Base-by-base conservation (phyloP, 495 filamentous ascomycete species). In the Darksidea phi region DNA sequence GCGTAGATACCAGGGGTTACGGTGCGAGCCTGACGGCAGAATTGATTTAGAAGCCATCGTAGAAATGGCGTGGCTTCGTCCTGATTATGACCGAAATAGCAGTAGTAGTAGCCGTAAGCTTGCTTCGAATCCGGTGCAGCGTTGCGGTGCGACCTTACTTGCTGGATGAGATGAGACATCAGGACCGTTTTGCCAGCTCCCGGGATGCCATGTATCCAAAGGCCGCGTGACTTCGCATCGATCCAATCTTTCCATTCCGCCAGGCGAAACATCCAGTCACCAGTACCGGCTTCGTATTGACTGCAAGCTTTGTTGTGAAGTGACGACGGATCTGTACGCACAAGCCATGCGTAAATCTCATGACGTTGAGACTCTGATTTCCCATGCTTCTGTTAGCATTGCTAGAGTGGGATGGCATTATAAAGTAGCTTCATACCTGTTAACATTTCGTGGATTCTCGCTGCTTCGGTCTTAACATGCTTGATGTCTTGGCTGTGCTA, bases 161-260 rank as follows among this genome's bases (percentile, higher is more conserved):
- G 24, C 26, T 74, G 63, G 34, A 74, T 72, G 23, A 74, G 43
- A 25, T 69, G 68, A 12, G 74, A 75, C 4, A 68, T 65, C 1
- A 78, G 62, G 6, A 78, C 65, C 20, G 75, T 74, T 51, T 78
- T 79, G 12, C 76, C 76, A 20, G 73, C 70, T 0, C 77, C 77
- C 1, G 74, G 76, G 11, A 79, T 78, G 4, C 76, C 76, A 38
- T 71, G 61, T 6, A 78, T 71, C 75, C 73, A 76, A 6, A 77
- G 52, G 37, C 59, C 73, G 15, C 46, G 46, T 41, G 10, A 21
- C 24, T 57, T 56, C 0, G n/a, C 51, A 23, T 49, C 23, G 5
- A 72, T 17, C 71, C 70, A 73, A 28, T 11, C 18, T 0, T 48
- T 47, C 70, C 70, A 72, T 28, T 67, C 60, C 0, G 41, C 23